A percentile compares a stretch with the other conserved stretches of the same genome.
Conservation (phyloP, 2,329 filamentous ascomycete species). For the Colletotrichum sp. region DNA sequence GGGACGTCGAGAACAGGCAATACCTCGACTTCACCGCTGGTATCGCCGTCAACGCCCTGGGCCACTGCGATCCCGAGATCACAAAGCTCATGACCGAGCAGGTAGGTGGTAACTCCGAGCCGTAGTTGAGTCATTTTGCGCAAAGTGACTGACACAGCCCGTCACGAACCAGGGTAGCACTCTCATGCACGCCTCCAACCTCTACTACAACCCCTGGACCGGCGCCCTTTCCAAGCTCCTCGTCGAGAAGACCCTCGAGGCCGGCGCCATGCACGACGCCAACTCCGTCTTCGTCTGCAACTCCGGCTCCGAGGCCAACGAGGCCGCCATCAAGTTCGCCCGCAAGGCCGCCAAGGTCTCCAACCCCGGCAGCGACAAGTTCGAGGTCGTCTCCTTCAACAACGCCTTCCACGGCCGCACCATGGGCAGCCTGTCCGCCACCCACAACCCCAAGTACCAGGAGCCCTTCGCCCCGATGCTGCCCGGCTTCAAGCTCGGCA, state of each 20-base stretch:
- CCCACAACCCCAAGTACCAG: constrained; percentile 98
- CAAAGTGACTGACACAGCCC: background rate
- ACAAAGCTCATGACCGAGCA: constrained; percentile 78
- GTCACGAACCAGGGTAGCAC: constrained; percentile 63
- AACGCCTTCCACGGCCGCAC: constrained; percentile 95
- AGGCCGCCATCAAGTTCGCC: constrained; percentile 96
- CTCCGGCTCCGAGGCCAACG: constrained; percentile 95
- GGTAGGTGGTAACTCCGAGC: constrained; percentile 45
- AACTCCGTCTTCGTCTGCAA: constrained; percentile 91
- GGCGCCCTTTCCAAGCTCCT: constrained; percentile 86
- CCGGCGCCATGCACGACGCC: constrained; percentile 82
- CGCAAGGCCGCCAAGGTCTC: constrained; percentile 84
- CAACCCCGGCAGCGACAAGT: constrained; percentile 74
- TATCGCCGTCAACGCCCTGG: constrained; percentile 92
- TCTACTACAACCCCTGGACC: constrained; percentile 97
- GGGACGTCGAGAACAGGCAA: constrained; percentile 85
- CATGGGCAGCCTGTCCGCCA: constrained; percentile 94
- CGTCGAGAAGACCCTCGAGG: constrained; percentile 78
- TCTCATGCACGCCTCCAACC: constrained; percentile 90
- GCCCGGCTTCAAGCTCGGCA: constrained; percentile 87
- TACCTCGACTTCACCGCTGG: constrained; percentile 96
- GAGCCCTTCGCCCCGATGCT: constrained; percentile 94
- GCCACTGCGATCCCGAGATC: constrained; percentile 86
- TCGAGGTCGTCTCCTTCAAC: constrained; percentile 88
- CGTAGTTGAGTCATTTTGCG: constrained; percentile 1